Evolutionary conservation across 2,329 filamentous ascomycete species (phyloP), one percentile per base, ranked within the genome.

Genomic region (Trichophyton mentagrophytes): DNA sequence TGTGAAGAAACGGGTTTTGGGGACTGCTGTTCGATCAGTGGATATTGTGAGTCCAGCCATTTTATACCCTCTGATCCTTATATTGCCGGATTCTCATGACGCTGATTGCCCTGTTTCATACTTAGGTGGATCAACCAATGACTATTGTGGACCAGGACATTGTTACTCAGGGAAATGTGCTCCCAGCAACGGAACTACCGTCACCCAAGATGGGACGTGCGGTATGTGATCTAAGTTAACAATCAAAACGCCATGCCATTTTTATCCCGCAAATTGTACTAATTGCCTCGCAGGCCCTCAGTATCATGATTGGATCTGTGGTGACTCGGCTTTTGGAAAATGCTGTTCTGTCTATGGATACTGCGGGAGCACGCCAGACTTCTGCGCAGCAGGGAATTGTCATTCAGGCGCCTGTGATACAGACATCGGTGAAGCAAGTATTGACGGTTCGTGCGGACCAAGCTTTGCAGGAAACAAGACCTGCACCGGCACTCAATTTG

Each of bases 361-460:
- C 46, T 65, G 63, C 46, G 63, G 63, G 13, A 13, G 15, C 38
- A 3, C n/a, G 46, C n/a, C 46, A 36, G 46, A 36, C 7, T 47
- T 30, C 33, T 36, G 25, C 30, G 33, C 56, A 42, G 7, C 59
- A 6, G 61, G 62, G 3, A 61, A 64, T 57, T 64, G 63, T 33
- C 8, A 59, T 3, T 63, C 63, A n/a, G 63, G 63, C 4, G 38
- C 51, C 27, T 64, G 63, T 25, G 46, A 64, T 46, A 51, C 22
- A 15, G 51, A 27, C 22, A 42, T 57, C 13, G 56, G 59, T 15
- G 46, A 58, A 33, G 38, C 61, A 22, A 61, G 46, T 36, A 59
- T 60, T 15, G 63, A 64, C 40, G 63, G 63, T 38, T 63, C 58
- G 11, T 64, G 63, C 33, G 63, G 63, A n/a, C 62, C 63, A 4